phyloP scores from a whole-genome alignment of 495 filamentous ascomycete genomes.

The Xylaria acuta region DNA sequence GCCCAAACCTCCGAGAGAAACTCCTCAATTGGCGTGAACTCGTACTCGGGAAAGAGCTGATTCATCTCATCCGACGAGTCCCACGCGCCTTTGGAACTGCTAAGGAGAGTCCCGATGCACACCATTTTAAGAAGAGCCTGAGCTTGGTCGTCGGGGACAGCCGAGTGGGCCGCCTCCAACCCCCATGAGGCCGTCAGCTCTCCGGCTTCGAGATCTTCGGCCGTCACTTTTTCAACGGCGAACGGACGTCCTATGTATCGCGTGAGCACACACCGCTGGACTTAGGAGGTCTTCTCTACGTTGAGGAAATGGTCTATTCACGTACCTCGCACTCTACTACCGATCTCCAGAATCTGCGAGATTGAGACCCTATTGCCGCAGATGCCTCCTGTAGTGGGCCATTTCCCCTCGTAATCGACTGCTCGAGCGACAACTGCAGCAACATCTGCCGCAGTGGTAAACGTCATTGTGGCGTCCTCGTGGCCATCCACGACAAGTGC shows the following conservation, averaged over 20 bases:
- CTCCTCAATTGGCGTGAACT: constrained; percentile 54
- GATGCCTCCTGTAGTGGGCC: constrained; percentile 63
- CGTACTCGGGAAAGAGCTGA: constrained; percentile 56
- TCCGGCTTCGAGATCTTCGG: constrained; percentile 54
- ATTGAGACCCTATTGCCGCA: constrained; percentile 52
- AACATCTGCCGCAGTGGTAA: constrained; percentile 56
- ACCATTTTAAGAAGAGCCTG: constrained; percentile 42
- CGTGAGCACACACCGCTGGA: background rate
- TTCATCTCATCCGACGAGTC: constrained; percentile 61
- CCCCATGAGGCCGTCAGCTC: constrained; percentile 54
- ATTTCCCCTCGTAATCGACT: constrained; percentile 61
- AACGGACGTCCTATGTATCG: constrained; percentile 45
- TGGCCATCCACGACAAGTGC: constrained; percentile 56
- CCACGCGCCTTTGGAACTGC: constrained; percentile 46
- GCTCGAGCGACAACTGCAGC: constrained; percentile 55
- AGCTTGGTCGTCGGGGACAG: constrained; percentile 50
- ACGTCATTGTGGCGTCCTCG: constrained; percentile 50
- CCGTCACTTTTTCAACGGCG: constrained; percentile 50
- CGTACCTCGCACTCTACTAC: constrained; percentile 58
- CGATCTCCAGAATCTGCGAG: constrained; percentile 51
- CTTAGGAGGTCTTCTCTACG: background rate
- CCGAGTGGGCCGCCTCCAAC: constrained; percentile 48
- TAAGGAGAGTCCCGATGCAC: constrained; percentile 49
- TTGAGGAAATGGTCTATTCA: background rate
- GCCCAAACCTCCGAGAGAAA: constrained; percentile 57